These are phyloP conservation scores for Colletotrichum falcatum DNA, from an alignment of 2,329 filamentous ascomycete genomes.

Conservation along the genomic window DNA sequence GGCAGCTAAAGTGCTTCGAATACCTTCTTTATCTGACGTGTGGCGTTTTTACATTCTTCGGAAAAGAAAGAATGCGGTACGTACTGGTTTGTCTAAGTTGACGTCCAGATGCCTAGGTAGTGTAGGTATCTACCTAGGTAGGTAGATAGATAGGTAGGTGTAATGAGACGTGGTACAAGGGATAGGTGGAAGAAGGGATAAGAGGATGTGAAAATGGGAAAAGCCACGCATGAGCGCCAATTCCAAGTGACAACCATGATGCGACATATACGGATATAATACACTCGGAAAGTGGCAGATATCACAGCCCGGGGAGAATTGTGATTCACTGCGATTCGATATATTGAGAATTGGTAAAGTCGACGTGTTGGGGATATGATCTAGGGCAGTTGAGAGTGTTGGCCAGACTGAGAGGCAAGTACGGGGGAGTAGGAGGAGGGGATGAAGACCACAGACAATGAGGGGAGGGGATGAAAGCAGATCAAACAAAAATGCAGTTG, in stretches of 20 bases:
- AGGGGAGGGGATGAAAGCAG: not conserved
- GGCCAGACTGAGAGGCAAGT: too few relatives aligned
- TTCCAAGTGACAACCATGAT: not conserved
- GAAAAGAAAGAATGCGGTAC: not conserved
- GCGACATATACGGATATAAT: not conserved
- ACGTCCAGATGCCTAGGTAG: not conserved
- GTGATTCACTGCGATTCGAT: not conserved
- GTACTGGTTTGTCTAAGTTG: conserved; percentile 6
- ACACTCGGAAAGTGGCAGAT: not conserved
- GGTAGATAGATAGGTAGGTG: too few relatives aligned
- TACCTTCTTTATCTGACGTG: not conserved
- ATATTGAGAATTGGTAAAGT: not conserved
- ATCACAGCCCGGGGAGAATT: not conserved
- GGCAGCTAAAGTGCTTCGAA: not conserved
- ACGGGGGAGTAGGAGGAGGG: too few relatives aligned
- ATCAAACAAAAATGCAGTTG: not conserved
- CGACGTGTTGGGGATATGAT: not conserved
- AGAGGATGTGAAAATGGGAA: not conserved
- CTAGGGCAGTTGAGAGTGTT: not conserved
- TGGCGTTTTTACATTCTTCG: not conserved
- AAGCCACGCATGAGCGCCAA: not conserved
- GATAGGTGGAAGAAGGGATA: not conserved
- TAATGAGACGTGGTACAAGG: not conserved
- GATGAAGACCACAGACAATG: too few relatives aligned
- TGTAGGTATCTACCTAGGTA: too few relatives aligned